Evolutionary conservation across 345 rosid genomes (phyloP), one percentile per base, ranked within the genome.

Genomic region (Gossypium turneri): DNA sequence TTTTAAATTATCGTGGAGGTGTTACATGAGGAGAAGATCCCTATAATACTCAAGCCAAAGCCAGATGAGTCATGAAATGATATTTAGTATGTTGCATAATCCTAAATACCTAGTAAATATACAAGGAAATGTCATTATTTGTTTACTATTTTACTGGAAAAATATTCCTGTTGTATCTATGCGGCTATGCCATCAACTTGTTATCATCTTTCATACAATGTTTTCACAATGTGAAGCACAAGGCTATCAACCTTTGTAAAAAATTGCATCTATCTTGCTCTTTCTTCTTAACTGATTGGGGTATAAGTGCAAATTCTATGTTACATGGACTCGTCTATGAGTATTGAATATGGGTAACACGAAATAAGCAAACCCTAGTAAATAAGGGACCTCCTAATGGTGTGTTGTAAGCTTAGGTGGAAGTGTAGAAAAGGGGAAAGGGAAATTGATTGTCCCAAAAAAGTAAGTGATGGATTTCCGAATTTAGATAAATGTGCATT

Each of bases 1-100:
- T 3, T 57, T 51, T 83, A 94, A 97, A 91, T 92, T 77, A 85
- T 69, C 1, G 93, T 94, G 75, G 98, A 92, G 85, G 97, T 94
- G 51, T 79, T 94, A 77, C 92, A 98, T 2, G 97, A 92, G 83
- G 98, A 94, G 84, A 90, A 91, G 83, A 90, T 94, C 73, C 86
- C 97, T 1, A 94, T 94, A 59, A 73, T 53, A 62, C 98, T 94
- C 20, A 98, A 94, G 84, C 91, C 98, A 27, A 94, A 89, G 81
- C 81, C 91, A 6, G 97, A 92, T 16, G 94, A 92, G 78, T 80
- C 97, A 3, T 94, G 82, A 80, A 75, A 64, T 69, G 69, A 52
- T 16, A 44, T 57, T 44, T 17, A 79, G 61, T 68, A 68, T 12
- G 68, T 75, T 24, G 66, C 76, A 78, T 79, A 64, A 62, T 74